Conservation (phyloP, 2,329 filamentous ascomycete species). For the Diaporthe sp. region DNA sequence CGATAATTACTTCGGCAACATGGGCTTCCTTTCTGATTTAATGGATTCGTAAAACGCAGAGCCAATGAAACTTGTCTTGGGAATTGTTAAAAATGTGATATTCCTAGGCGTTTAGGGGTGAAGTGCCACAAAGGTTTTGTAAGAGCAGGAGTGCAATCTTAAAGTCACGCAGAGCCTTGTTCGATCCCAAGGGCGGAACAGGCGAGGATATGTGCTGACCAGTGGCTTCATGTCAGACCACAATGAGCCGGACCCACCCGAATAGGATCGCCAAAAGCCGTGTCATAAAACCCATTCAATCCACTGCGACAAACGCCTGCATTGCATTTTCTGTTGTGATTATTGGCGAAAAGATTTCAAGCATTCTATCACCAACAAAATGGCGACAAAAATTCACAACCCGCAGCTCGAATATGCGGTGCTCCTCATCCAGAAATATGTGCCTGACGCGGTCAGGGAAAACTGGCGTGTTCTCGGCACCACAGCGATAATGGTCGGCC, state of each 20-base stretch:
- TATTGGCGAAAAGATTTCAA: neutral
- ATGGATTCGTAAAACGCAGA: neutral
- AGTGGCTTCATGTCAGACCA: conserved; percentile 35
- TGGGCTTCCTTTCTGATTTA: neutral
- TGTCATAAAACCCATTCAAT: neutral
- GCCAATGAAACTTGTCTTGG: neutral
- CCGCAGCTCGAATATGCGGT: conserved; percentile 30
- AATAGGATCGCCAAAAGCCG: neutral
- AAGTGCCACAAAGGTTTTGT: neutral
- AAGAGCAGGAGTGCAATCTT: neutral
- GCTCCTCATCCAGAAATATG: conserved; percentile 28
- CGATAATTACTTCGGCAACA: neutral
- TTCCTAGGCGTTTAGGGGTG: no score
- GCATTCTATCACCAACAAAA: neutral
- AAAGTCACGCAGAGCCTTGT: conserved; percentile 22
- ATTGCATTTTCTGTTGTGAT: neutral
- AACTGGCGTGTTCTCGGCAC: conserved; percentile 35
- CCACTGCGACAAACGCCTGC: neutral
- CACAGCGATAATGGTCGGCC: conserved; percentile 32
- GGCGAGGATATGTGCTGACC: conserved; percentile 15
- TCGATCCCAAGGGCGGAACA: conserved; percentile 3
- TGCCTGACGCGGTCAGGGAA: conserved; percentile 29
- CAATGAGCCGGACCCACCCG: conserved; percentile 26
- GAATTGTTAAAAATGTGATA: no score
- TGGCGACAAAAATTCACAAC: conserved; percentile 15